phyloP scores from a whole-genome alignment of 2,329 filamentous ascomycete genomes.

The Fusarium ramigenum region DNA sequence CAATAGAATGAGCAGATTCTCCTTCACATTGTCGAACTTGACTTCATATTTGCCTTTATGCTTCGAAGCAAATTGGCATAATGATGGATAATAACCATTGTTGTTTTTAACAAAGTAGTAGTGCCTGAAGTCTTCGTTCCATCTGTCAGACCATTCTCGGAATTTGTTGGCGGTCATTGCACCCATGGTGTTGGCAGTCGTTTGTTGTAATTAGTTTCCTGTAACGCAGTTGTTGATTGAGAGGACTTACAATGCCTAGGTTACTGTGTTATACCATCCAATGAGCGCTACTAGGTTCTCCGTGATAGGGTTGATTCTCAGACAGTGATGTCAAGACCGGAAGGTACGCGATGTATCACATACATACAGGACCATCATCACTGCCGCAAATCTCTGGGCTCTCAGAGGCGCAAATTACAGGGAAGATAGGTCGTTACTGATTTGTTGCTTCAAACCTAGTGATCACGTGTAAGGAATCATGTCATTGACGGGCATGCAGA shows the following conservation, averaged over 20 bases:
- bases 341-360: background rate
- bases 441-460: fast-evolving
- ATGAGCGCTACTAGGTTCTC: fast-evolving
- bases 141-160: background rate
- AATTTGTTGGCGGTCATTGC: background rate
- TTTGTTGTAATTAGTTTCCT: fast-evolving
- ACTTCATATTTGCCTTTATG: background rate
- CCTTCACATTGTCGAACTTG: background rate
- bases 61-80: background rate
- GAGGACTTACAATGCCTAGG: fast-evolving
- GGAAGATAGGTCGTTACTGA: fast-evolving
- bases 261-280: background rate
- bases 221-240: fast-evolving
- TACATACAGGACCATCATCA: background rate
- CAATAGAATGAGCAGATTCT: background rate
- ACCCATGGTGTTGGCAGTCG: background rate
- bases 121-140: background rate
- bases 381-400: fast-evolving
- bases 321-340: fast-evolving
- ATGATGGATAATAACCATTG: background rate
- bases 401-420: fast-evolving
- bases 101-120: background rate
- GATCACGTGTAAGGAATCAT: fast-evolving
- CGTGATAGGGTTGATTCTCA: background rate
- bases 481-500: background rate